phyloP scores from a whole-genome alignment of 129 eudicot species.

The Deinandra increscens region DNA sequence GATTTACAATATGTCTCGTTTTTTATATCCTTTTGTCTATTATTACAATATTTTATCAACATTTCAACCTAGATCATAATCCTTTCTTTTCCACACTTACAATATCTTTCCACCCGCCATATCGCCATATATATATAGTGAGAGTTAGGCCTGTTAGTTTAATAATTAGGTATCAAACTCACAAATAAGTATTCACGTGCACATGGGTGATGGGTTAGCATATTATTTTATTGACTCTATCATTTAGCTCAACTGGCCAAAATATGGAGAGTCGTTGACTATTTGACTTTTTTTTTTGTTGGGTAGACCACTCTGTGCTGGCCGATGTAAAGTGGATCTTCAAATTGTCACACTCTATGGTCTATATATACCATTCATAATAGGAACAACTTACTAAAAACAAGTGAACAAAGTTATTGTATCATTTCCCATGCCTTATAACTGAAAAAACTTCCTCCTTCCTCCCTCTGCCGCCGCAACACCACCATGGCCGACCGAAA shows the following conservation, averaged over 20 bases:
- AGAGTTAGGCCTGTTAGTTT: too few species aligned
- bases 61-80: too few species aligned
- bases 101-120: too few species aligned
- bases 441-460: slow-evolving; percentile 1
- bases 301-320: slow-evolving; percentile 26
- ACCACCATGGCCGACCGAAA: slow-evolving; percentile 42
- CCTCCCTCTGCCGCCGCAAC: slow-evolving; percentile 5
- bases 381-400: neutral
- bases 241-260: slow-evolving; percentile 1
- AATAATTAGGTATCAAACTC: too few species aligned
- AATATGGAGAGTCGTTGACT: slow-evolving; percentile 5
- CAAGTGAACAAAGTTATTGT: slow-evolving; percentile 11
- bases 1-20: too few species aligned
- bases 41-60: too few species aligned
- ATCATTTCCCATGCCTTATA: slow-evolving; percentile 21
- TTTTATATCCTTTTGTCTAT: too few species aligned
- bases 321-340: slow-evolving; percentile 4
- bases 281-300: slow-evolving; percentile 25
- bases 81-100: too few species aligned
- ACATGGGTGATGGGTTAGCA: slow-evolving; percentile 18
- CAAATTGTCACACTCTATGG: slow-evolving; percentile 31
- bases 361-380: slow-evolving; percentile 36
- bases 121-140: too few species aligned
- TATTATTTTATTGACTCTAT: slow-evolving; percentile 2
- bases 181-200: slow-evolving; percentile 4